Percentiles rank a stretch among this genome's conserved stretches.
Conservation (phyloP, 2,329 filamentous ascomycete genomes). For the Xylariaceae sp. region DNA sequence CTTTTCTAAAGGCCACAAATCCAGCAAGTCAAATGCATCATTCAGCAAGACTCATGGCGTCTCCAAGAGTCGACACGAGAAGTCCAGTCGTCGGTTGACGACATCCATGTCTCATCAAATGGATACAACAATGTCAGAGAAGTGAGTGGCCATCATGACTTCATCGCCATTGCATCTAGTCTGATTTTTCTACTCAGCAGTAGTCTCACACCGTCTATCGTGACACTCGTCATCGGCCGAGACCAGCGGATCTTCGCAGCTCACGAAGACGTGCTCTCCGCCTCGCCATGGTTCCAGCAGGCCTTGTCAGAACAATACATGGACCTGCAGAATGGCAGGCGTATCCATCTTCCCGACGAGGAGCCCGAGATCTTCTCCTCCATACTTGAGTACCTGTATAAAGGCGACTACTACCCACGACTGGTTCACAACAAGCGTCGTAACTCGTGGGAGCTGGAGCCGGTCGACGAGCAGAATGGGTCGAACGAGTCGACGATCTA, state of each 20-base stretch:
- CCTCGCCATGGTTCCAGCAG: conserved; percentile 74
- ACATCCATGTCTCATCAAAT: conserved; percentile 40
- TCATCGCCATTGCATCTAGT: conserved; percentile 1
- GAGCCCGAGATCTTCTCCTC: conserved; percentile 88
- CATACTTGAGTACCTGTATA: conserved; percentile 87
- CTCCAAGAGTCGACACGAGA: conserved; percentile 51
- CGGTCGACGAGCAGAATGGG: conserved; percentile 42
- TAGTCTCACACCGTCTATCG: conserved; percentile 61
- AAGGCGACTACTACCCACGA: conserved; percentile 86
- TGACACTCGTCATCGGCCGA: conserved; percentile 76
- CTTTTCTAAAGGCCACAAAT: conserved; percentile 50
- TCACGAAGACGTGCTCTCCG: conserved; percentile 77
- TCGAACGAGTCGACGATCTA: conserved; percentile 64
- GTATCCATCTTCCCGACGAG: conserved; percentile 77
- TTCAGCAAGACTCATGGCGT: conserved; percentile 53
- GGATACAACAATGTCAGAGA: conserved; percentile 38
- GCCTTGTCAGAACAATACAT: conserved; percentile 61
- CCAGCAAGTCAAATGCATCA: conserved; percentile 48
- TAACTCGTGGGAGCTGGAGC: conserved; percentile 79
- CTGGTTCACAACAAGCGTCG: conserved; percentile 77
- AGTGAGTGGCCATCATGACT: conserved; percentile 34
- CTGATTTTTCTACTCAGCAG: conserved; percentile 32
- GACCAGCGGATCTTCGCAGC: conserved; percentile 86
- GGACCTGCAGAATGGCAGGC: conserved; percentile 55
- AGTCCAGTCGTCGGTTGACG: conserved; percentile 43